Base-by-base conservation (phyloP, 345 rosid species). In the Gossypium herbaceum region DNA sequence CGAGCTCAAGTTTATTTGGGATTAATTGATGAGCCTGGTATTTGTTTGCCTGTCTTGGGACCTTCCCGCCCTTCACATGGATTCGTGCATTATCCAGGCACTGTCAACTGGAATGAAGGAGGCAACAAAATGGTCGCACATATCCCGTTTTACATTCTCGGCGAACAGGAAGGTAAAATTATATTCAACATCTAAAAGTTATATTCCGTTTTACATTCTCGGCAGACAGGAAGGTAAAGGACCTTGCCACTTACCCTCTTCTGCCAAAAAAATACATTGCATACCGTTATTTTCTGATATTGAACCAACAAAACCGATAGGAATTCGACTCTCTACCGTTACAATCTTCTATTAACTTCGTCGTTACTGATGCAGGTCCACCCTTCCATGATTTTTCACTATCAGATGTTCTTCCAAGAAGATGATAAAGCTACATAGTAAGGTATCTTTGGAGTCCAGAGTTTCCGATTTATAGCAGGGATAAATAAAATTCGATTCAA, bases 1-100 rank as follows among this genome's bases (percentile, higher is more conserved):
- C 89, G 94, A 62, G 99, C 97, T 3, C 89, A 84, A 77, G 98
- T 92, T 85, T 94, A 89, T 81, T 74, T 94, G 58, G 97, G 98
- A 74, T 84, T 94, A 74, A 85, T 89, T 91, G 86, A 85, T 58
- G 99, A 93, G 69, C 96, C 97, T 75, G 93, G 91, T 64, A 88
- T 91, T 68, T 84, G 88, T 61, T 78, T 86, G 79, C 93, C 98
- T 50, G 82, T 94, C 69, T 80, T 94, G 76, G 97, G 99, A 73
- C 90, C 98, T 76, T 87, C 87, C 59, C 79, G 75, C 34, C 80
- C 90, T 78, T 78, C 97, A 47, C 86, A 73, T 10, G 87, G 79
- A 27, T 78, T 72, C 58, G 62, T 58, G 69, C 88, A 80, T 50
- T 79, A 78, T 60, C 97, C 94, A 0, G 98, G 96, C 45, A 83